Evolutionary conservation across 805 yeast genomes (phyloP).

Genomic region (Cyberlindnera americana): DNA sequence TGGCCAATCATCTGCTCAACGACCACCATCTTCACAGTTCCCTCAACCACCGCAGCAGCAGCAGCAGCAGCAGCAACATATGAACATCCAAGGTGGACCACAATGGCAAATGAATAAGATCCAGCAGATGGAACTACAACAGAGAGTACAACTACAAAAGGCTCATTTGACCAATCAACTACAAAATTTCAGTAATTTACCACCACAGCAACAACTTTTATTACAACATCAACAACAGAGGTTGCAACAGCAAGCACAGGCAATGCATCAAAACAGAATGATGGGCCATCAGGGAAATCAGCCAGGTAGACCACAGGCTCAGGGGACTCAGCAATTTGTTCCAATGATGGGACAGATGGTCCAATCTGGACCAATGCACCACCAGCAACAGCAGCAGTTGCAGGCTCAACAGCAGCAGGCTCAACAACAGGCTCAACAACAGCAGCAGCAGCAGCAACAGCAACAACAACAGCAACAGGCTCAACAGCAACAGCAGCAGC

Average conservation of each 20-base stretch:
- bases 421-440: conserved; percentile 1
- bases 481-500: not conserved
- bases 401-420: conserved; percentile 1
- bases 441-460: conserved; percentile 1
- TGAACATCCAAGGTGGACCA: not conserved
- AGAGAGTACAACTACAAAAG: conserved; percentile 25
- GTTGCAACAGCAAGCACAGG: conserved; percentile 14
- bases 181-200: conserved; percentile 15
- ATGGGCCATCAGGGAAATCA: conserved; percentile 9
- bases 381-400: conserved; percentile 4
- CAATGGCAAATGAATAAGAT: conserved; percentile 21
- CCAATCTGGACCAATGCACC: conserved; percentile 2
- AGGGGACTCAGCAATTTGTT: conserved; percentile 6
- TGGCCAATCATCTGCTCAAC: not conserved
- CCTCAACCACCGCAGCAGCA: conserved; percentile 9
- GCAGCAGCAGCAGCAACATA: conserved; percentile 1
- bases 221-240: conserved; percentile 17
- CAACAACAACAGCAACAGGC: conserved; percentile 2
- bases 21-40: conserved; percentile 8
- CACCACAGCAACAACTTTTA: conserved; percentile 21
- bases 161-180: conserved; percentile 21
- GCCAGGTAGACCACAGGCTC: conserved; percentile 8
- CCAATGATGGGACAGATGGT: conserved; percentile 10
- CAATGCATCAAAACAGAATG: conserved; percentile 12
- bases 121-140: conserved; percentile 24